These are phyloP conservation scores for Hibiscus syriacus DNA, from an alignment of 345 rosid genomes.

Conservation along the genomic window DNA sequence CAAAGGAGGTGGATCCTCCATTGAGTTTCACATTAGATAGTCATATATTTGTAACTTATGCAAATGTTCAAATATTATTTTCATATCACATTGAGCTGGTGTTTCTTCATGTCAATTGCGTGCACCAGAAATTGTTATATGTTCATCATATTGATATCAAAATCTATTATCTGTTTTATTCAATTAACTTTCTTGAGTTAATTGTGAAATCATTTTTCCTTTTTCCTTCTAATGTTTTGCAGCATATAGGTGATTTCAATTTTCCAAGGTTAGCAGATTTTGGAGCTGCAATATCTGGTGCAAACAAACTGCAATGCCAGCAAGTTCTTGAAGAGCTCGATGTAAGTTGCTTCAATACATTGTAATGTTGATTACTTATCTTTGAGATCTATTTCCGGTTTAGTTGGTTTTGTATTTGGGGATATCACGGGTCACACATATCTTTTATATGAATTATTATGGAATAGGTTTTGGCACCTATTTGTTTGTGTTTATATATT, in stretches of 20 bases:
- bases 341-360: conserved; percentile 41
- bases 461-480: background rate
- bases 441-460: background rate
- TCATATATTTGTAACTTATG: background rate
- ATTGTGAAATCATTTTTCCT: background rate
- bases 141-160: background rate
- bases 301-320: conserved; percentile 76
- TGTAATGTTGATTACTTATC: conserved; percentile 1
- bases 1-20: background rate
- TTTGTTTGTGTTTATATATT: background rate
- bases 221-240: conserved; percentile 21
- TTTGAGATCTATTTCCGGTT: background rate
- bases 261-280: conserved; percentile 91
- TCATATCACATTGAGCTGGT: background rate
- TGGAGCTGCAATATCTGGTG: conserved; percentile 98
- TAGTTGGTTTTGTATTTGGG: background rate
- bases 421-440: background rate
- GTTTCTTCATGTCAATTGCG: background rate
- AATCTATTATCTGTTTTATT: background rate
- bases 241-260: conserved; percentile 95
- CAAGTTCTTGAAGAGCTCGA: conserved; percentile 96
- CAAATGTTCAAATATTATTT: background rate
- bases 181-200: background rate
- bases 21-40: background rate
- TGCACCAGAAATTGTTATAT: background rate